phyloP scores from a whole-genome alignment of 352 stramenopile species.

The Proteromonas lacertae region DNA sequence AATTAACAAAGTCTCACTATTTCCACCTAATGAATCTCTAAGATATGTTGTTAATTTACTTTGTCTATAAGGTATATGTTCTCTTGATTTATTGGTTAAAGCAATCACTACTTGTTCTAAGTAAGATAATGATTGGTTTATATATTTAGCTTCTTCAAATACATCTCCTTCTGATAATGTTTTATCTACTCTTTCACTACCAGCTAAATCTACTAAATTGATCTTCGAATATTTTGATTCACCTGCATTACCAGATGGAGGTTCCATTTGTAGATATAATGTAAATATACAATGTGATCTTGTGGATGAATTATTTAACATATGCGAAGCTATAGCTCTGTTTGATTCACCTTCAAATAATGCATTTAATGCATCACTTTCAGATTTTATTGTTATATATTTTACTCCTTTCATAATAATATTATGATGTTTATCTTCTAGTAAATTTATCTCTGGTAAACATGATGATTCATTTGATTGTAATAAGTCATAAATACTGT shows the following conservation, averaged over 20 bases:
- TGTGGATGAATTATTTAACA: slow-evolving; percentile 58
- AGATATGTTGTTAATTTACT: background rate
- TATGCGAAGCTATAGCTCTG: slow-evolving; percentile 39
- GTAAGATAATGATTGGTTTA: background rate
- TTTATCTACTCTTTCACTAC: background rate
- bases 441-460: too few species aligned
- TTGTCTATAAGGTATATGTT: background rate
- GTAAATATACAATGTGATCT: slow-evolving; percentile 57
- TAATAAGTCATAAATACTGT: too few species aligned
- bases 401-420: too few species aligned
- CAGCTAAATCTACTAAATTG: background rate
- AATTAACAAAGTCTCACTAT: background rate
- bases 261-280: slow-evolving; percentile 23
- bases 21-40: too few species aligned
- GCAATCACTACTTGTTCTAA: slow-evolving; percentile 1
- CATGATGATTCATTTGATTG: too few species aligned
- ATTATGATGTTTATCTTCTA: too few species aligned
- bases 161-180: background rate
- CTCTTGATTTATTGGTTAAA: background rate
- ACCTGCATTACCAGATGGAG: background rate
- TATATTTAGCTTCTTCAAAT: background rate
- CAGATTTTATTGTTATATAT: too few species aligned
- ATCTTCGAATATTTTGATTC: background rate
- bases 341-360: slow-evolving; percentile 46
- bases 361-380: too few species aligned